Base-by-base conservation (phyloP, 495 filamentous ascomycete species). In the Pseudoneurospora amorphoporcata region DNA sequence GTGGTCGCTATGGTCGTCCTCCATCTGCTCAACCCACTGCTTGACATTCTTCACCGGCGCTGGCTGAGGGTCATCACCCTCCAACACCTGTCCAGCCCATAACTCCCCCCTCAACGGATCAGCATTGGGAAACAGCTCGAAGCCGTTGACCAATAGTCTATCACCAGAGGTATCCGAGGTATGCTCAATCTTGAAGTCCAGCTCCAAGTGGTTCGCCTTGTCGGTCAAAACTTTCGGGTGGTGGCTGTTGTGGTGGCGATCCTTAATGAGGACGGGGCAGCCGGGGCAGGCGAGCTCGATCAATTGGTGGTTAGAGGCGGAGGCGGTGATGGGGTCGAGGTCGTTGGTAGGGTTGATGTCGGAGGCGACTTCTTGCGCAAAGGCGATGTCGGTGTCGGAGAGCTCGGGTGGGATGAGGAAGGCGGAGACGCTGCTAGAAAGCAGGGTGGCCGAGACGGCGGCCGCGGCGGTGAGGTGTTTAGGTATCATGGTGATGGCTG, bases 281-380 rank as follows among this genome's bases (percentile, higher is more conserved):
- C 81, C 81, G 16, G 83, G 84, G 47, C 84, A 86, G 41, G 81
- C 80, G 68, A 86, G 70, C 35, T 82, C 74, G 71, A 86, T 61
- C 4, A 75, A 38, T 6, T 72, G 76, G 40, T 39, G 72, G 32
- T 80, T 73, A 37, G 73, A 70, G 32, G 53, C 47, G 3, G 39
- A 32, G 45, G 73, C 37, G 47, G 38, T 47, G 19, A 68, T 37
- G 17, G 47, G 23, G 9, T 70, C 75, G 70, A 78, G 37, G 23
- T 58, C 68, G 35, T 73, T 53, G 69, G 69, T 73, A 42, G 40
- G 12, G 53, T 61, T 61, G 29, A 61, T 32, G 1, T 61, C 53
- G 3, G 53, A 61, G 0, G 53, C 53, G 53, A 61, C 53, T 61
- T 61, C 53, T 61, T 61, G 53, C 6, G 53, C 53, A 35, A 61